Evolutionary conservation across 352 stramenopile species (phyloP).

Genomic region (Thraustotheca clavata): DNA sequence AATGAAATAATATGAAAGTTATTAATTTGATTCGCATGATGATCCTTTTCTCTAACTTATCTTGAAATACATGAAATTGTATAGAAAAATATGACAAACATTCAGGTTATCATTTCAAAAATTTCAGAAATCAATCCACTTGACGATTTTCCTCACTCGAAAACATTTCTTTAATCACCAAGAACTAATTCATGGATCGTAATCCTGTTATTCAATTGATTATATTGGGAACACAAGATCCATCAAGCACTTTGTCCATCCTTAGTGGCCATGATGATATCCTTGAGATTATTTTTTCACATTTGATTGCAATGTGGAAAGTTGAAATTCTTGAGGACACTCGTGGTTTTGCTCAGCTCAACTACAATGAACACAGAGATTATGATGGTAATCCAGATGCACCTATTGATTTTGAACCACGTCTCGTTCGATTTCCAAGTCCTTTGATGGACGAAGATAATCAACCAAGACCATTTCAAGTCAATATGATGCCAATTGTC

Average conservation of each 20-base stretch:
- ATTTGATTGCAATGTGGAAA: not conserved
- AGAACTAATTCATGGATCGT: too few species aligned
- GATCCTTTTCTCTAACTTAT: too few species aligned
- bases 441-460: not conserved
- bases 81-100: too few species aligned
- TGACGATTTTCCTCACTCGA: too few species aligned
- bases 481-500: slow-evolving; percentile 20
- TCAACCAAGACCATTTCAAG: not conserved
- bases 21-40: too few species aligned
- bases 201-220: not conserved
- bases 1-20: too few species aligned
- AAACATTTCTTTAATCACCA: too few species aligned
- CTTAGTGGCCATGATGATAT: slow-evolving; percentile 1
- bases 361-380: too few species aligned
- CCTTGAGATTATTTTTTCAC: not conserved
- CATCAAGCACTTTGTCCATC: not conserved
- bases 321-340: not conserved
- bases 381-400: not conserved
- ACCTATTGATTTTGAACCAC: not conserved
- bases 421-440: not conserved
- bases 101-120: too few species aligned
- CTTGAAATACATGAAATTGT: too few species aligned
- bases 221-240: slow-evolving; percentile 1
- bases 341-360: too few species aligned
- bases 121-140: too few species aligned